Evolutionary conservation across 2,329 filamentous ascomycete species (phyloP).

Genomic region (Fusarium sp.): DNA sequence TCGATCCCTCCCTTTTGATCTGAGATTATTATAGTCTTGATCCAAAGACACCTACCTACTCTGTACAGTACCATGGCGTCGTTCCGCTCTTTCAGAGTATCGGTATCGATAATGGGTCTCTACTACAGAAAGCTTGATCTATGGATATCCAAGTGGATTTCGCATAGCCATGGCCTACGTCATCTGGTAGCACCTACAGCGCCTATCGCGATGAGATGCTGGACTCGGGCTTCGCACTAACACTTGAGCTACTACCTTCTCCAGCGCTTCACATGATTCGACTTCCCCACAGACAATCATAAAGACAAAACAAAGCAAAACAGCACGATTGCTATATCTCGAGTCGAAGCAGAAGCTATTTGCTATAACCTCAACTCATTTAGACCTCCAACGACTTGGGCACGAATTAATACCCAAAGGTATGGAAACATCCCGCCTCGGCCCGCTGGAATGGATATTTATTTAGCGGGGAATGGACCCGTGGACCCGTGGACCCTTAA

Average conservation of each 20-base stretch:
- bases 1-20: conserved; percentile 18
- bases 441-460: conserved; percentile 11
- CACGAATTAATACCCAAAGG: neutral
- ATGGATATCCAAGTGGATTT: conserved; percentile 21
- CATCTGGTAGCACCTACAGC: conserved; percentile 40
- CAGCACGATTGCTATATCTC: conserved; percentile 1
- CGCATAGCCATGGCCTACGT: conserved; percentile 39
- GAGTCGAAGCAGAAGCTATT: neutral
- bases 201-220: conserved; percentile 35
- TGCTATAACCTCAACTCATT: no score
- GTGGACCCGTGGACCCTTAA: conserved; percentile 38
- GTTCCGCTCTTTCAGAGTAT: conserved; percentile 6
- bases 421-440: neutral
- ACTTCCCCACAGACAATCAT: conserved; percentile 26
- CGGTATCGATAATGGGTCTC: neutral
- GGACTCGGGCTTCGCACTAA: conserved; percentile 24
- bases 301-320: neutral
- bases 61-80: conserved; percentile 1
- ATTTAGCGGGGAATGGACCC: conserved; percentile 24
- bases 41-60: neutral
- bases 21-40: neutral
- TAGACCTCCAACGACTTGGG: neutral
- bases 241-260: conserved; percentile 8
- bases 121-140: conserved; percentile 24
- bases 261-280: conserved; percentile 32